Evolutionary conservation across 2,329 filamentous ascomycete genomes (phyloP).

Genomic region (Fusarium torulosum): DNA sequence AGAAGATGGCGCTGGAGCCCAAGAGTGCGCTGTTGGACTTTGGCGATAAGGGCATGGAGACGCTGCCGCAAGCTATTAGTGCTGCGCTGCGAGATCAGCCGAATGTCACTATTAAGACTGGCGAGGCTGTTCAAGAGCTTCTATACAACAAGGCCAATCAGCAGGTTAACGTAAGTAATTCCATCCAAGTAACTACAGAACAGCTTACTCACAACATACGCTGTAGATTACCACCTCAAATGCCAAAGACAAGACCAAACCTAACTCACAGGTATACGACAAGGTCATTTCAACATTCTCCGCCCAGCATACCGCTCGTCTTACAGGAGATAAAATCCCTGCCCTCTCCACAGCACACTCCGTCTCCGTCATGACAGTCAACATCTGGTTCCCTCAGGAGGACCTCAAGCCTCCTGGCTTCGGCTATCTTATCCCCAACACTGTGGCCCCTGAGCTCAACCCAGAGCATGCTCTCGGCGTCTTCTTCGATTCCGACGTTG

Average conservation of each 20-base stretch:
- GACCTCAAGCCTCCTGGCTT: constrained; percentile 78
- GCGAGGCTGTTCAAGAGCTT: constrained; percentile 63
- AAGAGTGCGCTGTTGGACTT: constrained; percentile 54
- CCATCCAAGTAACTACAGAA: background rate
- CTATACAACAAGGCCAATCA: constrained; percentile 53
- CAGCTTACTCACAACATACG: constrained; percentile 3
- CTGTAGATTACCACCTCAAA: constrained; percentile 36
- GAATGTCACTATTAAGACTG: constrained; percentile 71
- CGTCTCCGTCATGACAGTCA: constrained; percentile 91
- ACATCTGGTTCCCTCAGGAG: constrained; percentile 81
- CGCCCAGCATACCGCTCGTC: constrained; percentile 58
- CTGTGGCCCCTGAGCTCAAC: constrained; percentile 77
- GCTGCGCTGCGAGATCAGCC: constrained; percentile 61
- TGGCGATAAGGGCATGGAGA: constrained; percentile 70
- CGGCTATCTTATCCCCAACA: constrained; percentile 90
- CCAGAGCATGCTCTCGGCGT: constrained; percentile 89
- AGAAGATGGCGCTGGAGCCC: constrained; percentile 50
- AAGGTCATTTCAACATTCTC: constrained; percentile 76
- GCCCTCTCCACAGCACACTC: constrained; percentile 68
- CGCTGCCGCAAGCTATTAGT: constrained; percentile 68
- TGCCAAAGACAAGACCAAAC: constrained; percentile 4
- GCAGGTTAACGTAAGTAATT: constrained; percentile 57
- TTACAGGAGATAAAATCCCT: constrained; percentile 57
- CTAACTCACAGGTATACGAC: constrained; percentile 55
- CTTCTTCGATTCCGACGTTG: constrained; percentile 84